Conservation (phyloP, 2,329 filamentous ascomycete species). For the Cercospora janseana region DNA sequence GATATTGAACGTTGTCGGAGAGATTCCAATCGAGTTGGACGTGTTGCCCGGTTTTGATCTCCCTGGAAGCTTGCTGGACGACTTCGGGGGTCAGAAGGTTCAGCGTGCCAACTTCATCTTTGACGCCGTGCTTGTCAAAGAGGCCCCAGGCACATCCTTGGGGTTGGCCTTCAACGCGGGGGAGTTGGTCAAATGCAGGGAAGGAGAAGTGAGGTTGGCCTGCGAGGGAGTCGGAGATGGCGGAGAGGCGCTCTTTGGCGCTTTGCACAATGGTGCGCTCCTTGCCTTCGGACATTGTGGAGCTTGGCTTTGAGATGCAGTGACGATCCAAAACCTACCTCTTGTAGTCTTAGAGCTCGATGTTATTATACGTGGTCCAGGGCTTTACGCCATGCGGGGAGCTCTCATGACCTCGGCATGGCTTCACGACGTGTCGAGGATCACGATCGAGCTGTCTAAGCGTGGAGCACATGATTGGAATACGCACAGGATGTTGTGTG, state of each 20-base stretch:
- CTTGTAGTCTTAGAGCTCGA: no score
- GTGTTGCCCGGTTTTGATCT: slow-evolving; percentile 55
- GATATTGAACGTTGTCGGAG: slow-evolving; percentile 54
- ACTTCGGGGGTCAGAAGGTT: slow-evolving; percentile 59
- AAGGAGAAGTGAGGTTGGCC: slow-evolving; percentile 22
- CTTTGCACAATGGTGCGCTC: slow-evolving; percentile 24
- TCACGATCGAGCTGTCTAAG: not conserved
- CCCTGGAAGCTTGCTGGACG: slow-evolving; percentile 49
- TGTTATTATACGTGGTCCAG: no score
- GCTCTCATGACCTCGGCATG: slow-evolving; percentile 5
- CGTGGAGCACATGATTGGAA: no score
- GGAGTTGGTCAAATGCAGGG: slow-evolving; percentile 30
- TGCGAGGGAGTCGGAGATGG: slow-evolving; percentile 23
- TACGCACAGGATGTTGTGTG: no score
- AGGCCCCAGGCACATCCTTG: slow-evolving; percentile 25
- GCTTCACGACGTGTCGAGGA: not conserved
- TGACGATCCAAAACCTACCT: not conserved
- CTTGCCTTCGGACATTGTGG: slow-evolving; percentile 24
- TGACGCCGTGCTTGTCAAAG: slow-evolving; percentile 33
- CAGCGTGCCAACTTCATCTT: slow-evolving; percentile 59
- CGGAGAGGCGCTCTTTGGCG: slow-evolving; percentile 28
- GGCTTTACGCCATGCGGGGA: no score
- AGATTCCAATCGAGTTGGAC: slow-evolving; percentile 61
- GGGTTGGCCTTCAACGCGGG: slow-evolving; percentile 28
- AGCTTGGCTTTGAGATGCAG: not conserved